These are phyloP conservation scores for Camillea tinctor DNA, from an alignment of 2,329 filamentous ascomycete genomes.

Conservation along the genomic window DNA sequence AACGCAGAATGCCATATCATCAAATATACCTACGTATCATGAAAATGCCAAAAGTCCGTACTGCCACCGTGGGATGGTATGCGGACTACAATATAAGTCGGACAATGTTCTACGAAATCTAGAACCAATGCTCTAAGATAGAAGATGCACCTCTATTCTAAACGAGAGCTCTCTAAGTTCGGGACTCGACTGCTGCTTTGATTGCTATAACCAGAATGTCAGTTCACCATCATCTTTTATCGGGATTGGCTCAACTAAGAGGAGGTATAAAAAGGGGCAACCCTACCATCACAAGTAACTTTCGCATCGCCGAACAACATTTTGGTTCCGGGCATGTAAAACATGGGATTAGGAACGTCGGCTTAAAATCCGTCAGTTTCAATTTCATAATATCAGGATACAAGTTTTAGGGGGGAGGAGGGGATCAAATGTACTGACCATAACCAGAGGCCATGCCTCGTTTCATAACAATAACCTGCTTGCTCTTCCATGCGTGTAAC, in stretches of 20 bases:
- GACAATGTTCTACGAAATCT: conserved; percentile 7
- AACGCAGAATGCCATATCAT: no score
- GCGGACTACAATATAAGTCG: no score
- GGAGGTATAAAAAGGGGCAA: conserved; percentile 1
- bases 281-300: conserved; percentile 73
- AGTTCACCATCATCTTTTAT: no score
- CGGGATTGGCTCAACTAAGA: conserved; percentile 3
- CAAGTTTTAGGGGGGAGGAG: not conserved
- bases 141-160: conserved; percentile 8
- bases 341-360: conserved; percentile 91
- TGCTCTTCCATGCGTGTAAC: conserved; percentile 89
- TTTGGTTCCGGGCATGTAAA: conserved; percentile 83
- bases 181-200: conserved; percentile 38
- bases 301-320: conserved; percentile 94
- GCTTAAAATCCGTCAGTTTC: conserved; percentile 45
- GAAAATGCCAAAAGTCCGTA: not conserved
- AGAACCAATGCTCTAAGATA: conserved; percentile 7
- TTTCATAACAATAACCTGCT: conserved; percentile 93
- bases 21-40: not conserved
- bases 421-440: conserved; percentile 53
- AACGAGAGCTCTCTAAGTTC: conserved; percentile 30
- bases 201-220: conserved; percentile 34
- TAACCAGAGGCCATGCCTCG: conserved; percentile 85
- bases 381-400: not conserved
- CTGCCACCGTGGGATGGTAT: no score